A percentile compares a stretch with the other conserved stretches of the same genome.
These are phyloP conservation scores for Geotrichum siamense DNA, from an alignment of 1,139 yeast species.

Conservation along the genomic window DNA sequence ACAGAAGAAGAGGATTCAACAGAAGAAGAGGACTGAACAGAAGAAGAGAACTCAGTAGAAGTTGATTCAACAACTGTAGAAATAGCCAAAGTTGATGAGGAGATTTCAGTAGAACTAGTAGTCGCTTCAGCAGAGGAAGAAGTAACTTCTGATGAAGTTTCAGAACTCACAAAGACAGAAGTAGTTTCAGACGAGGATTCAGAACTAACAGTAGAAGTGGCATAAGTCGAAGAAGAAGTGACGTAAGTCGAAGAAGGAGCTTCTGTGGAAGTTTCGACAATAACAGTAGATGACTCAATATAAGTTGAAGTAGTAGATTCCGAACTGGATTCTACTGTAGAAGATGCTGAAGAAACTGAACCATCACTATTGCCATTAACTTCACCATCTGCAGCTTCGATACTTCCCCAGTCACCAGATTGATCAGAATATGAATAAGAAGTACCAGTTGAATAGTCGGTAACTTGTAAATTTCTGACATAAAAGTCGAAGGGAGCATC, in stretches of 20 bases:
- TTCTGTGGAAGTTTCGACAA: slow-evolving; percentile 1
- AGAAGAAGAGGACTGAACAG: slow-evolving; percentile 6
- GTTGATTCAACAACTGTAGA: slow-evolving; percentile 12
- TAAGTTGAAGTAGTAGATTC: slow-evolving; percentile 17
- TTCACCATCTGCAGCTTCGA: slow-evolving; percentile 54
- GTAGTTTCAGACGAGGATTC: neutral
- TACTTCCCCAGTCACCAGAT: slow-evolving; percentile 63
- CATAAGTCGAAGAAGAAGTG: slow-evolving; percentile 13
- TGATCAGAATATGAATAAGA: slow-evolving; percentile 58
- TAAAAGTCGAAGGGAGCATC: slow-evolving; percentile 64
- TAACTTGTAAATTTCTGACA: slow-evolving; percentile 52
- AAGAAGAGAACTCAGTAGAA: neutral
- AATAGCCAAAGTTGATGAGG: slow-evolving; percentile 4
- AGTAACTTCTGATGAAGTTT: neutral
- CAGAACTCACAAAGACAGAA: slow-evolving; percentile 9
- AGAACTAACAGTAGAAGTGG: neutral
- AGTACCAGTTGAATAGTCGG: slow-evolving; percentile 76
- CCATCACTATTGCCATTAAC: slow-evolving; percentile 51
- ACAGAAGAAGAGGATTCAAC: neutral
- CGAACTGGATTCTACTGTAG: neutral
- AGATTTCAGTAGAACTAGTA: slow-evolving; percentile 4
- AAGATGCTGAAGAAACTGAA: neutral
- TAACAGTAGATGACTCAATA: slow-evolving; percentile 13
- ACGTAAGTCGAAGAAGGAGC: slow-evolving; percentile 13
- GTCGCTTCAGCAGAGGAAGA: slow-evolving; percentile 13